A percentile compares a stretch with the other conserved stretches of the same genome.
These are phyloP conservation scores for Serendipita sp. DNA, from an alignment of 768 basidiomycete species.

Conservation along the genomic window DNA sequence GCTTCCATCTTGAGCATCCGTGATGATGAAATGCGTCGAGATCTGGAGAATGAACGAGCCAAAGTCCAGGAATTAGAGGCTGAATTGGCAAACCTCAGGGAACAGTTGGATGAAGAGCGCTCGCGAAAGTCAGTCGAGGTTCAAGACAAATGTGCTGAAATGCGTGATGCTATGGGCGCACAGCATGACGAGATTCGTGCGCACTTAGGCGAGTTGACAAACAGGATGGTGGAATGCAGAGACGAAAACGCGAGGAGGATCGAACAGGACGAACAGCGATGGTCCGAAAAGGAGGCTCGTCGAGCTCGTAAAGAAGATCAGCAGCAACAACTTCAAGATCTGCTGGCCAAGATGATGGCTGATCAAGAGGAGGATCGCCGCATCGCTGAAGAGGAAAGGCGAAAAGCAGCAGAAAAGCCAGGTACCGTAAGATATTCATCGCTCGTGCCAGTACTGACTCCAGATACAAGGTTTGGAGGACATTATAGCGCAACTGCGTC, in stretches of 20 bases:
- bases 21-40: constrained; percentile 34
- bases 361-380: constrained; percentile 4
- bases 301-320: constrained; percentile 43
- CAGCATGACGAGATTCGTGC: constrained; percentile 42
- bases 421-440: constrained; percentile 30
- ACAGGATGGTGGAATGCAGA: constrained; percentile 52
- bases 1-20: constrained; percentile 13
- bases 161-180: constrained; percentile 36
- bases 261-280: constrained; percentile 42
- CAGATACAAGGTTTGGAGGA: constrained; percentile 35
- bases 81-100: constrained; percentile 7
- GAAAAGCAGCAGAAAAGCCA: constrained; percentile 36
- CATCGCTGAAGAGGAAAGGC: constrained; percentile 2
- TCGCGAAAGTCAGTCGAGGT: constrained; percentile 44
- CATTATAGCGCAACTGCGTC: constrained; percentile 41
- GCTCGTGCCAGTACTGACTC: background rate
- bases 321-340: constrained; percentile 40
- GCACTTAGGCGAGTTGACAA: constrained; percentile 58
- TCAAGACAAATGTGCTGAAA: constrained; percentile 34
- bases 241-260: constrained; percentile 45
- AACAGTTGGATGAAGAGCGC: constrained; percentile 40
- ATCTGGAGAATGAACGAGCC: constrained; percentile 48
- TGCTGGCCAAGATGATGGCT: constrained; percentile 19
- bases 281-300: constrained; percentile 43
- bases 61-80: constrained; percentile 25